Evolutionary conservation across 371 early-diverging fungal species (phyloP).

Genomic region (Funneliformis caledonium): DNA sequence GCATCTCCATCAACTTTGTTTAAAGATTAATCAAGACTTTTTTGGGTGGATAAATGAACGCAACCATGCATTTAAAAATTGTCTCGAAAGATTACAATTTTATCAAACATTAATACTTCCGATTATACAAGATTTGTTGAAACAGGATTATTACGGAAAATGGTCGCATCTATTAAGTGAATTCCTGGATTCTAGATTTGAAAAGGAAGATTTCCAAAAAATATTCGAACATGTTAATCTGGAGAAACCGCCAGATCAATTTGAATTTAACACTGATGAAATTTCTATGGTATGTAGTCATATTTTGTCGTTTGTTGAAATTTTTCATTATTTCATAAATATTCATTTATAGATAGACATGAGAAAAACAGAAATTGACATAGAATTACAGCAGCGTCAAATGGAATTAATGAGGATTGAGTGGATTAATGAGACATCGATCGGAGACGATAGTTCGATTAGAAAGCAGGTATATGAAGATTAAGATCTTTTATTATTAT

Average conservation of each 20-base stretch:
- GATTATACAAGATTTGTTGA: background rate
- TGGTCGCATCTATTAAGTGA: conserved; percentile 13
- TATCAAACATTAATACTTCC: conserved; percentile 22
- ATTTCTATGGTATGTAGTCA: background rate
- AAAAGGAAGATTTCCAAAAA: conserved; percentile 8
- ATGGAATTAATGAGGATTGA: conserved; percentile 35
- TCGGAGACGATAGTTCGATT: conserved; percentile 9
- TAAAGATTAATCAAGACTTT: conserved; percentile 22
- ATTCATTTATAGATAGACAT: background rate
- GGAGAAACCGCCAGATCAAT: background rate
- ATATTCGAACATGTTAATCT: background rate
- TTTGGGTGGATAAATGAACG: conserved; percentile 30
- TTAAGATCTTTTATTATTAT: background rate
- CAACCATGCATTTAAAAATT: conserved; percentile 3
- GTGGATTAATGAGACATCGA: conserved; percentile 27
- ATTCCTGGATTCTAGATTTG: conserved; percentile 12
- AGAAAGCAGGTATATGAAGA: conserved; percentile 11
- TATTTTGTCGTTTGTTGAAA: background rate
- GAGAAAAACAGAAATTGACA: conserved; percentile 25
- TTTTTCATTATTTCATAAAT: background rate
- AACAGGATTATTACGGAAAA: conserved; percentile 30
- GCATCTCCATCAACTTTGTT: background rate
- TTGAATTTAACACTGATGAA: background rate
- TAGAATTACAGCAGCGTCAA: conserved; percentile 23
- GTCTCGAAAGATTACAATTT: conserved; percentile 25